Evolutionary conservation across 192 early-diverging fungal species (phyloP).

Genomic region (Ambispora gerdemannii): DNA sequence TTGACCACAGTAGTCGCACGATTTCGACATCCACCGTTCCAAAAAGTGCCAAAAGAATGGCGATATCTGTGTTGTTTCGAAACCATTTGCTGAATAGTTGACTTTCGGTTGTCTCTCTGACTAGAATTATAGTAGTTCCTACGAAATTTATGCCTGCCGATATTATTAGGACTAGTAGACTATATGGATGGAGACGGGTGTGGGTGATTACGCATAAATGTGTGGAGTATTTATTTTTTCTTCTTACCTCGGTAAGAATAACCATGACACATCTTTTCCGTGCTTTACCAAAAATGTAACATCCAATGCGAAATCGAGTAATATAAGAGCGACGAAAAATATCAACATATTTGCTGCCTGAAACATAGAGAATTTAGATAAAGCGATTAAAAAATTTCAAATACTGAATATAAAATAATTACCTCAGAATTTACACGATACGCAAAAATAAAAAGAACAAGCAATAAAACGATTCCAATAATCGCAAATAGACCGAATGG

Average conservation of each 20-base stretch:
- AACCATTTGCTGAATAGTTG: slow-evolving; percentile 1
- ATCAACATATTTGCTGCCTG: neutral
- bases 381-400: neutral
- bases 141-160: neutral
- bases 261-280: neutral
- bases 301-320: slow-evolving; percentile 7
- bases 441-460: neutral
- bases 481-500: neutral
- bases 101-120: neutral
- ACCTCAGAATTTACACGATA: neutral
- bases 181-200: neutral
- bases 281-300: neutral
- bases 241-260: slow-evolving; percentile 6
- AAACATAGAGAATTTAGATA: neutral
- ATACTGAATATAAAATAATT: neutral
- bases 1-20: neutral
- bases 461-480: neutral
- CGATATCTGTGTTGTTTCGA: neutral
- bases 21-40: neutral
- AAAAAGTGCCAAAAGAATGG: neutral
- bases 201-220: too few relatives aligned
- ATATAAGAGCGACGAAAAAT: neutral
- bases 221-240: too few relatives aligned
- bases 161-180: neutral
- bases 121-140: neutral